A percentile compares a stretch with the other conserved stretches of the same genome.
Evolutionary conservation across 352 stramenopile genomes (phyloP).

Genomic region (Blastocystis sp.): DNA sequence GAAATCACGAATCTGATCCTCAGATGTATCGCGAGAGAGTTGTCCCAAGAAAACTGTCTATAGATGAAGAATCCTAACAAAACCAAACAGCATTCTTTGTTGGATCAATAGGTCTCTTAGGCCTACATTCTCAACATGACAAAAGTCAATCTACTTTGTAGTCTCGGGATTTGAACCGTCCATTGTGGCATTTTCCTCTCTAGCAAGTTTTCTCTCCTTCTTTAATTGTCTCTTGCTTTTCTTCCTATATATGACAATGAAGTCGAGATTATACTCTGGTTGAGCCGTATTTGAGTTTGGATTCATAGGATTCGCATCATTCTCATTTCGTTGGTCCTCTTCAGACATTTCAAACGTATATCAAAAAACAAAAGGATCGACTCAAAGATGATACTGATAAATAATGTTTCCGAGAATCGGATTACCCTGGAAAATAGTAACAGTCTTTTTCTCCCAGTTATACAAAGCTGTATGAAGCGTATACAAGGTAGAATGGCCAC

Average conservation of each 20-base stretch:
- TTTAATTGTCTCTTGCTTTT: not conserved
- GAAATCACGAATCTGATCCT: slow-evolving; percentile 40
- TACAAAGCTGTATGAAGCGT: slow-evolving; percentile 33
- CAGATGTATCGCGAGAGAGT: not conserved
- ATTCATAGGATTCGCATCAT: no score
- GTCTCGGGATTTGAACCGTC: not conserved
- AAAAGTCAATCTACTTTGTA: not conserved
- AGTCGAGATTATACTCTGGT: not conserved
- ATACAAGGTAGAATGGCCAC: slow-evolving; percentile 42
- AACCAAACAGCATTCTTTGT: not conserved
- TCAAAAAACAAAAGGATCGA: slow-evolving; percentile 4
- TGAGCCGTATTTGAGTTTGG: no score
- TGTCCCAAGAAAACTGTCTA: slow-evolving; percentile 48
- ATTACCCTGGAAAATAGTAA: slow-evolving; percentile 56
- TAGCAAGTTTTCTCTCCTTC: not conserved
- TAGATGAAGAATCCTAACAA: not conserved
- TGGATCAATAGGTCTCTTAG: slow-evolving; percentile 2
- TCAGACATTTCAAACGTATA: not conserved
- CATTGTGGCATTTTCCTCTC: not conserved
- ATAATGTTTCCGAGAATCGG: slow-evolving; percentile 25
- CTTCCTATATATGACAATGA: not conserved
- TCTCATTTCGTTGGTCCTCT: not conserved
- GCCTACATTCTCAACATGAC: not conserved
- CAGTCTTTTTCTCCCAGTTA: slow-evolving; percentile 27
- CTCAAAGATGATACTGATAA: slow-evolving; percentile 50